Evolutionary conservation across 2,329 filamentous ascomycete species (phyloP).

Genomic region (Diaporthe amygdali): DNA sequence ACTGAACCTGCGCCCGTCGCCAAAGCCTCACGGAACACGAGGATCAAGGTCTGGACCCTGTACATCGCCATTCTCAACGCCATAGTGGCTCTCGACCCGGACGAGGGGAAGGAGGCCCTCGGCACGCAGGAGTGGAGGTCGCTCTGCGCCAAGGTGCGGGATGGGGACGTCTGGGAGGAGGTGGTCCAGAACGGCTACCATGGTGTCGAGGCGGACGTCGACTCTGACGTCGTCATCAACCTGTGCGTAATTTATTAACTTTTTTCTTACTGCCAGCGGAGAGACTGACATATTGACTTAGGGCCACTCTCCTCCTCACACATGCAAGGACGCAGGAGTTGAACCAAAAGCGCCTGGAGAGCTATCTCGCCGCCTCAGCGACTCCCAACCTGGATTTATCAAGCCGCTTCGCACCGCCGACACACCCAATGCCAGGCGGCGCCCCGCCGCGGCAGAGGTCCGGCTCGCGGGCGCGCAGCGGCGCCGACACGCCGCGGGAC

Average conservation of each 20-base stretch:
- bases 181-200: conserved; percentile 87
- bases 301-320: conserved; percentile 87
- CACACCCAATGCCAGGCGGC: conserved; percentile 37
- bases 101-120: conserved; percentile 89
- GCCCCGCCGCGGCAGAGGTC: conserved; percentile 47
- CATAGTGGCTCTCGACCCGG: conserved; percentile 84
- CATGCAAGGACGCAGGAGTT: conserved; percentile 83
- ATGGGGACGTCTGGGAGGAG: conserved; percentile 94
- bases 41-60: conserved; percentile 96
- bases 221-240: conserved; percentile 92
- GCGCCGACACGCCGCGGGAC: conserved; percentile 83
- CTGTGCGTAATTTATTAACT: conserved; percentile 59
- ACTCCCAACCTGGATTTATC: conserved; percentile 76
- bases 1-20: conserved; percentile 74
- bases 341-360: conserved; percentile 88
- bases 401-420: conserved; percentile 61
- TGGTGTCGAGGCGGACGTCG: conserved; percentile 86
- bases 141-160: conserved; percentile 82
- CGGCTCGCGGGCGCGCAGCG: conserved; percentile 57
- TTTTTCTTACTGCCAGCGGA: conserved; percentile 6
- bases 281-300: conserved; percentile 43
- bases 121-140: conserved; percentile 84
- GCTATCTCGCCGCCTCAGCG: conserved; percentile 80
- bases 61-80: conserved; percentile 94
- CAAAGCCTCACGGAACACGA: conserved; percentile 77